phyloP scores from a whole-genome alignment of 2,329 filamentous ascomycete species.

The Pyrenophora seminiperda region DNA sequence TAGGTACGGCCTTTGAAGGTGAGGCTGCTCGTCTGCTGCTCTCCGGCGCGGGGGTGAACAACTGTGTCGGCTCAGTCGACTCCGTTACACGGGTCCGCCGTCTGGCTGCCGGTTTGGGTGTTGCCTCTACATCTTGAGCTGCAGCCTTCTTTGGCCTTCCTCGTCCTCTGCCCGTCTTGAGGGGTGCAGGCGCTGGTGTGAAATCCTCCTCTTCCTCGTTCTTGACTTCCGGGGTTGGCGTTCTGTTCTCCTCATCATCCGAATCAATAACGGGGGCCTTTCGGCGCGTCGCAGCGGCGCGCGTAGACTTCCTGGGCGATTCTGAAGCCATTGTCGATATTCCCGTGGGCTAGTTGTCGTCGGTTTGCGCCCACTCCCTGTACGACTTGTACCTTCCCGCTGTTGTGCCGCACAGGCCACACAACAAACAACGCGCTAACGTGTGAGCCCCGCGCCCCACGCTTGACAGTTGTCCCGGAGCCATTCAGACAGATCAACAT shows the following conservation, averaged over 20 bases:
- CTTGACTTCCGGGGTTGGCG: constrained; percentile 58
- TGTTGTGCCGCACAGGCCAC: constrained; percentile 12
- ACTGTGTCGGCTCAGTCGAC: constrained; percentile 64
- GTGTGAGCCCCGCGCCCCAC: no score
- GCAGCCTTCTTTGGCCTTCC: constrained; percentile 56
- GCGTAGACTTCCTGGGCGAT: constrained; percentile 60
- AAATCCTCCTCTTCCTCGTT: constrained; percentile 76
- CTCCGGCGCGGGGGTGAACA: constrained; percentile 65
- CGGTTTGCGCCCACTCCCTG: constrained; percentile 4
- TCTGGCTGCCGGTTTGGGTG: constrained; percentile 53
- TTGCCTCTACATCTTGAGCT: constrained; percentile 47
- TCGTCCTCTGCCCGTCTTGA: constrained; percentile 61
- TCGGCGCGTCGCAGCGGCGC: constrained; percentile 67
- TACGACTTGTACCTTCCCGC: constrained; percentile 13
- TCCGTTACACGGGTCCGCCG: constrained; percentile 53
- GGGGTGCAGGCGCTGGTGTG: constrained; percentile 73
- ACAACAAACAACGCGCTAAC: no score
- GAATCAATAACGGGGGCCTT: constrained; percentile 71
- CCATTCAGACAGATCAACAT: no score
- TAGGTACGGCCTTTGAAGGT: constrained; percentile 48
- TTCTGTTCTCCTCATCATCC: constrained; percentile 74
- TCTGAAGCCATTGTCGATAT: constrained; percentile 46
- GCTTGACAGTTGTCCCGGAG: no score
- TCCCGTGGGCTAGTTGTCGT: constrained; percentile 21
- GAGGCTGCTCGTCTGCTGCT: constrained; percentile 40